A percentile compares a stretch with the other conserved stretches of the same genome.
phyloP scores from a whole-genome alignment of 2,329 filamentous ascomycete species.

The Taxawa tesnikishii region DNA sequence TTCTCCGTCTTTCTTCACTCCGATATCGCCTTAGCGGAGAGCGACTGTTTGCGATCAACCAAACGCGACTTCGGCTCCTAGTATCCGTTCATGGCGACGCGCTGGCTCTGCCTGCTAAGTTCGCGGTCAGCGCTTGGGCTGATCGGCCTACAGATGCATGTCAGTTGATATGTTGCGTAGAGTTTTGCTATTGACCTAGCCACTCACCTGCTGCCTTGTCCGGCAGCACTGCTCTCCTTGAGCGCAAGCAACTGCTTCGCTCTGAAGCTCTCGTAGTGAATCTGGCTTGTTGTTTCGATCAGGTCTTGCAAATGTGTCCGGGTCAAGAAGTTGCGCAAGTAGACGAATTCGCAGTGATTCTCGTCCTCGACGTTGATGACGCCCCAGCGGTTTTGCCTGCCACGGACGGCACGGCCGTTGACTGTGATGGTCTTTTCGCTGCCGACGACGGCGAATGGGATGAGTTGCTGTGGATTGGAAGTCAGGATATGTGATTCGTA shows the following conservation, averaged over 20 bases:
- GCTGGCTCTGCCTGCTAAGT: conserved; percentile 90
- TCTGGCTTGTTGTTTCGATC: conserved; percentile 98
- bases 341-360: conserved; percentile 98
- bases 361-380: conserved; percentile 99
- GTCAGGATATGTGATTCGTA: conserved; percentile 4
- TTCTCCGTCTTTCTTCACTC: conserved; percentile 4
- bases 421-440: conserved; percentile 98
- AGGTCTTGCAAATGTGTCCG: conserved; percentile 97
- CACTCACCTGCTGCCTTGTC: conserved; percentile 54
- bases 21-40: background rate
- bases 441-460: conserved; percentile 94
- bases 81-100: conserved; percentile 98
- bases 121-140: conserved; percentile 90
- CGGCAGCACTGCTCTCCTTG: conserved; percentile 92
- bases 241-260: conserved; percentile 95
- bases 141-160: conserved; percentile 67
- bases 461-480: conserved; percentile 57
- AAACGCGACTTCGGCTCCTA: no score
- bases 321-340: conserved; percentile 95
- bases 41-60: conserved; percentile 2
- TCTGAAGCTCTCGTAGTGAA: conserved; percentile 99
- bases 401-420: conserved; percentile 92
- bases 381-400: conserved; percentile 97
- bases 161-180: background rate
- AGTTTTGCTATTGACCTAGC: background rate